Evolutionary conservation across 768 basidiomycete species (phyloP), one percentile per base, ranked within the genome.

Genomic region (Suillus paluster): DNA sequence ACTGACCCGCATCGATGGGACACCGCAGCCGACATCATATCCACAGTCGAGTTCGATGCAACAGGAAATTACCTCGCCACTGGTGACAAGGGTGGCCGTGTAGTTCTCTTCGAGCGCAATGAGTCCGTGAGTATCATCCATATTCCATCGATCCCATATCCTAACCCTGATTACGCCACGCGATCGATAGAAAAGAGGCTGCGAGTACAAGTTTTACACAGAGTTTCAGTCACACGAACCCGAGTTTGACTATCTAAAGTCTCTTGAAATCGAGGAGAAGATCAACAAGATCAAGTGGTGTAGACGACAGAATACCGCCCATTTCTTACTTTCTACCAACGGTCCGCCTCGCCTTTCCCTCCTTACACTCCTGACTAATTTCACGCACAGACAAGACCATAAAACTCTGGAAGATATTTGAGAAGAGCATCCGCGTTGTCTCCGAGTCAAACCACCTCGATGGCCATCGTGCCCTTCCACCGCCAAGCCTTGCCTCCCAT

Each of bases 281-380:
- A 99, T 99, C 84, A 99, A 99, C 84, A 94, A 97, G 87, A 99
- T 99, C 86, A 94, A 95, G 77, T 99, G 97, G 97, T 98, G 96
- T 84, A 95, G 90, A 82, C 87, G 97, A 66, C 95, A 97, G 80
- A 99, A 99, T 75, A 84, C 92, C 50, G 96, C 97, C 49, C 97
- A 99, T 78, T 99, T 99, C 78, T 80, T 99, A 60, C 78, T 99
- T 57, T 97, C 95, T 62, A 99, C 97, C 34, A 99, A 99, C 71
- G 97, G 97, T 97, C 64, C 63, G 84, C 77, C 42, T 36, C 58
- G 61, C 60, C 57, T 23, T 27, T 17, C n/a, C 5, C 59, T 44
- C 25, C 53, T 23, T 50, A 54, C 57, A 44, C 41, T 49, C 30
- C 23, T 39, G 19, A 46, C 46, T 50, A 42, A 8, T 57, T 61